phyloP scores from a whole-genome alignment of 441 rosid genomes.

The Aleurites moluccanus region DNA sequence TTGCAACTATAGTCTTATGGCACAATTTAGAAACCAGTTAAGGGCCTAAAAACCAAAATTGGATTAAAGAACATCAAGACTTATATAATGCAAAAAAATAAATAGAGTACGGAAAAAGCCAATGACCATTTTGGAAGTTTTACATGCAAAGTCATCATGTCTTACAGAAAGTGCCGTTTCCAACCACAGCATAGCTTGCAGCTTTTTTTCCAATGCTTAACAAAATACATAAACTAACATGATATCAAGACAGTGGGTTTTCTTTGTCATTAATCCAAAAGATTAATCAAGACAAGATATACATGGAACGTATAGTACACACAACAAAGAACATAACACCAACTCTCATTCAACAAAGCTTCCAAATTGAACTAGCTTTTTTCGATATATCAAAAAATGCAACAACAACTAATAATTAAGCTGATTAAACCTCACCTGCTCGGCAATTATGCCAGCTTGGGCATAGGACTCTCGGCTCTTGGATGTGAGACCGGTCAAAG shows the following conservation, averaged over 20 bases:
- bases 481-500: constrained; percentile 94
- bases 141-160: constrained; percentile 33
- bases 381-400: not conserved
- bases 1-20: not conserved
- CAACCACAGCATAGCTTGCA: constrained; percentile 15
- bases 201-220: constrained; percentile 22
- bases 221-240: constrained; percentile 23
- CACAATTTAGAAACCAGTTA: not conserved
- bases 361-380: constrained; percentile 10
- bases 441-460: constrained; percentile 93
- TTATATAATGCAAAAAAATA: constrained; percentile 9
- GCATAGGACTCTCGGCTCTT: constrained; percentile 98
- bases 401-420: not conserved
- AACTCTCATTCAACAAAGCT: not conserved
- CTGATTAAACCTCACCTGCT: constrained; percentile 69
- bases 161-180: constrained; percentile 31
- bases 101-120: constrained; percentile 17
- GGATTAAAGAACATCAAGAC: constrained; percentile 11
- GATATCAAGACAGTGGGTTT: constrained; percentile 26
- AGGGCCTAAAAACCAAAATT: constrained; percentile 13
- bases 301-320: not conserved
- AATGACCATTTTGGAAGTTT: constrained; percentile 15
- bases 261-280: constrained; percentile 21
- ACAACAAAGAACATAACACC: constrained; percentile 6
- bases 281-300: constrained; percentile 10